phyloP scores from a whole-genome alignment of 2,329 filamentous ascomycete genomes.

The Hypoxylon sp. region DNA sequence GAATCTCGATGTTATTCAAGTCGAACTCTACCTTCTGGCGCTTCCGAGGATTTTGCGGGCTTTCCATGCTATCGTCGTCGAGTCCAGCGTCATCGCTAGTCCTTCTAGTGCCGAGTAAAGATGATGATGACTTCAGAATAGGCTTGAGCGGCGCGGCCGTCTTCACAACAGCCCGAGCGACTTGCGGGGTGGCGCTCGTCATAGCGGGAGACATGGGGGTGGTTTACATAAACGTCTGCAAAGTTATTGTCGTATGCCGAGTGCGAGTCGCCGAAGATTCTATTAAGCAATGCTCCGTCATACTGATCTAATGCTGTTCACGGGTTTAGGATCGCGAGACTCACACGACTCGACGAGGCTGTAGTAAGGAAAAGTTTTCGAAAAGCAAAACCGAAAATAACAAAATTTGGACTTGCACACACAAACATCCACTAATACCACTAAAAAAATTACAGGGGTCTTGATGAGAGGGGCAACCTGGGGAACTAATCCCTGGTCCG shows the following conservation, averaged over 20 bases:
- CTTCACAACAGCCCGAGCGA: slow-evolving; percentile 49
- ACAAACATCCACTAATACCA: slow-evolving; percentile 18
- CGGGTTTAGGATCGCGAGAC: slow-evolving; percentile 13
- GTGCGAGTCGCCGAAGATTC: slow-evolving; percentile 31
- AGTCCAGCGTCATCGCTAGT: slow-evolving; percentile 58
- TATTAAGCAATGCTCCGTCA: slow-evolving; percentile 40
- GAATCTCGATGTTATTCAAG: slow-evolving; percentile 68
- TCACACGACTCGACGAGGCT: slow-evolving; percentile 16
- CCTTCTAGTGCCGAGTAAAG: slow-evolving; percentile 61
- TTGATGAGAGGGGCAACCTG: slow-evolving; percentile 24
- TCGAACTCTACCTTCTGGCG: slow-evolving; percentile 71
- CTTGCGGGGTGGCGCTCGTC: slow-evolving; percentile 45
- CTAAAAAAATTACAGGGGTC: slow-evolving; percentile 37
- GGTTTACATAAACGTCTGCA: slow-evolving; percentile 12
- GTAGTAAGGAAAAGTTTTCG: slow-evolving; percentile 15
- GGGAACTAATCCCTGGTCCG: slow-evolving; percentile 11
- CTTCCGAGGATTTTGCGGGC: slow-evolving; percentile 63
- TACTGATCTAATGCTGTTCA: slow-evolving; percentile 32
- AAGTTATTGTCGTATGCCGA: slow-evolving; percentile 16
- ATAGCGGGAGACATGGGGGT: slow-evolving; percentile 44
- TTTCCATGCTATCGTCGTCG: slow-evolving; percentile 54
- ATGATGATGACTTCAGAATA: slow-evolving; percentile 63
- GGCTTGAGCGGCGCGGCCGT: slow-evolving; percentile 63
- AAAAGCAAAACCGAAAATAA: slow-evolving; percentile 18
- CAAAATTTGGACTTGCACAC: slow-evolving; percentile 28